Evolutionary conservation across 768 basidiomycete genomes (phyloP), one percentile per base, ranked within the genome.

Genomic region (Erythrobasidium yunnanense): DNA sequence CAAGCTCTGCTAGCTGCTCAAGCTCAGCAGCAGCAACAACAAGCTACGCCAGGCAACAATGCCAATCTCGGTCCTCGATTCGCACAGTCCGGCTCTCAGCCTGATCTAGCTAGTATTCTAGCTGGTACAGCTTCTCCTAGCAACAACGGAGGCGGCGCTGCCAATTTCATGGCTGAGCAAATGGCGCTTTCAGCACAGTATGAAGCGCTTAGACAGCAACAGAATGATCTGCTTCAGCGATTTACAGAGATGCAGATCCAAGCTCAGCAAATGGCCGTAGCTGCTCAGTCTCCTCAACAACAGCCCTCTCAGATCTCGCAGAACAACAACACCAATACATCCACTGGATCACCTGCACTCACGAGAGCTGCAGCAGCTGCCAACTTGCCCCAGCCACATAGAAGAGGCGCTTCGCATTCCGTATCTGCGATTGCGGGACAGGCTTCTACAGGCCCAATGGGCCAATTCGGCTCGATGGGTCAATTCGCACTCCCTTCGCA

Each of bases 151-250:
- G 25, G 34, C n/a, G n/a, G n/a, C n/a, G n/a, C n/a, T n/a, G n/a
- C n/a, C 53, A 87, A 87, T 25, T 87, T 92, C 65, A 91, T 96
- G 89, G 90, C 90, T 4, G 90, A 96, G 77, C 93, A 96, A 87
- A 87, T 92, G 73, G 88, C 88, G 49, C 74, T 93, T 65, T 90
- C 92, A 77, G 88, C 76, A 71, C 89, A 93, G 76, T 91, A 92
- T 70, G 90, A 90, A 77, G 86, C 82, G 3, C 78, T 93, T 66
- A 87, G 90, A 72, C 87, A 90, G 56, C 90, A 93, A 69, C 90
- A 93, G 71, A 87, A 90, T 70, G 87, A 84, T 25, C 81, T 93
- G 35, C 87, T 90, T 73, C 88, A 89, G 66, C 88, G 92, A 71
- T 81, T 93, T 62, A 89, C 87, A 1, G 89, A 88, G 30, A 88